phyloP scores from a whole-genome alignment of 2,329 filamentous ascomycete genomes.

The Neonectria neomacrospora region DNA sequence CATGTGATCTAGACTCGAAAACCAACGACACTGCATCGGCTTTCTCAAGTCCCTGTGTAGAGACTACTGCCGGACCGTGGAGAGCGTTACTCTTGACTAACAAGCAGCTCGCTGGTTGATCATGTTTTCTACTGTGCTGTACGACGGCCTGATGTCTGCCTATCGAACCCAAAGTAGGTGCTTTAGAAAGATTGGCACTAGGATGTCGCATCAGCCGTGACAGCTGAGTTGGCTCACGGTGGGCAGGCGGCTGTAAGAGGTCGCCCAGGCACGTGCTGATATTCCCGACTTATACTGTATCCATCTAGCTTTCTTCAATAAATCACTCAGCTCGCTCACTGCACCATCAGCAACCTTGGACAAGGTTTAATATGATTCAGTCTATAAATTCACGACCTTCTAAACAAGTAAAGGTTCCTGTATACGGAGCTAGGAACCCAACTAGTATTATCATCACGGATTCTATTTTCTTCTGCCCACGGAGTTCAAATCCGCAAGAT shows the following conservation, averaged over 20 bases:
- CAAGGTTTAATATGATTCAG: neutral
- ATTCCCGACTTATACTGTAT: neutral
- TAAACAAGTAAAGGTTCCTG: neutral
- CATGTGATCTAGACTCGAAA: slow-evolving; percentile 21
- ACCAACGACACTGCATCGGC: slow-evolving; percentile 3
- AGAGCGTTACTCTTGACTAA: neutral
- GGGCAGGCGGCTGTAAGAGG: neutral
- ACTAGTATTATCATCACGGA: slow-evolving; percentile 18
- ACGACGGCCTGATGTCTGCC: neutral
- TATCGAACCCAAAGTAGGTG: neutral
- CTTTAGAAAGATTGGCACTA: neutral
- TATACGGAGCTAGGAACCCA: neutral
- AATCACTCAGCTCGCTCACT: neutral
- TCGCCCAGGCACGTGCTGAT: neutral
- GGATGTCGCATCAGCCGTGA: neutral
- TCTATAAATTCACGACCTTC: slow-evolving; percentile 5
- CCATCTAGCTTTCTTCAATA: neutral
- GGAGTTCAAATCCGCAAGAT: slow-evolving; percentile 6
- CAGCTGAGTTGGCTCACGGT: neutral
- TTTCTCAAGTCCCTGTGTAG: neutral
- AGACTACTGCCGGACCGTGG: neutral
- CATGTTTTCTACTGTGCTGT: neutral
- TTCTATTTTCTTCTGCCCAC: slow-evolving; percentile 11
- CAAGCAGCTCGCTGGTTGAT: neutral
- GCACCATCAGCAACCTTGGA: neutral